Percentiles rank a stretch among this genome's conserved stretches.
Evolutionary conservation across 177 flowering plant genomes (phyloP).

Genomic region (Tripterygium wilfordii): DNA sequence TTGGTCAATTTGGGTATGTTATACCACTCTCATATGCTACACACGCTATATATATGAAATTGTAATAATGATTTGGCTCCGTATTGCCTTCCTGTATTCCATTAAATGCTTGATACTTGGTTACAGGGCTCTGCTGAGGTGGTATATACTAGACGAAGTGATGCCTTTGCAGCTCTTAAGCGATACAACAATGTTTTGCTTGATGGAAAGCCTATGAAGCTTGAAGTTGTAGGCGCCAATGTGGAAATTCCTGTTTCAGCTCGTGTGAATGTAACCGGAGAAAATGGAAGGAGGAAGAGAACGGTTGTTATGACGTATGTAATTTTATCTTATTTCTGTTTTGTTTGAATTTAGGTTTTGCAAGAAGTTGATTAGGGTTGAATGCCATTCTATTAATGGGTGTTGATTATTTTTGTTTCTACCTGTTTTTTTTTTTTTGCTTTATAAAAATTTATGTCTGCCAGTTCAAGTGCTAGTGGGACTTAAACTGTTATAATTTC

Average conservation of each 20-base stretch:
- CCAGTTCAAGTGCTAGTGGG: no score
- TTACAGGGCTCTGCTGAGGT: slow-evolving; percentile 94
- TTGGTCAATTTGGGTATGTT: background rate
- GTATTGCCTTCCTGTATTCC: background rate
- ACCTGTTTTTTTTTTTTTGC: no score
- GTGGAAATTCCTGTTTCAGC: slow-evolving; percentile 56
- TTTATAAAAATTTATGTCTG: no score
- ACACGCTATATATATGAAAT: no score
- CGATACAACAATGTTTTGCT: slow-evolving; percentile 82
- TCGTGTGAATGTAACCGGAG: slow-evolving; percentile 75
- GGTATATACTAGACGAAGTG: slow-evolving; percentile 60
- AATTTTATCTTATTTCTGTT: background rate
- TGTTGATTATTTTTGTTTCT: no score
- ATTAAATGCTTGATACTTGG: slow-evolving; percentile 2
- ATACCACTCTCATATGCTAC: no score
- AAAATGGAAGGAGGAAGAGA: slow-evolving; percentile 65
- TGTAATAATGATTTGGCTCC: background rate
- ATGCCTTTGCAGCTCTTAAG: slow-evolving; percentile 81
- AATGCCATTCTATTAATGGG: no score
- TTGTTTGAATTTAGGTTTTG: background rate
- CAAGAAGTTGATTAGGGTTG: no score
- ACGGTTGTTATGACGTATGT: slow-evolving; percentile 75
- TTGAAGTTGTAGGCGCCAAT: slow-evolving; percentile 64
- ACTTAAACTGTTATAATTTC: no score
- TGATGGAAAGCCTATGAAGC: slow-evolving; percentile 92